These are phyloP conservation scores for Pleurotus eryngii DNA, from an alignment of 768 basidiomycete species.

Conservation along the genomic window DNA sequence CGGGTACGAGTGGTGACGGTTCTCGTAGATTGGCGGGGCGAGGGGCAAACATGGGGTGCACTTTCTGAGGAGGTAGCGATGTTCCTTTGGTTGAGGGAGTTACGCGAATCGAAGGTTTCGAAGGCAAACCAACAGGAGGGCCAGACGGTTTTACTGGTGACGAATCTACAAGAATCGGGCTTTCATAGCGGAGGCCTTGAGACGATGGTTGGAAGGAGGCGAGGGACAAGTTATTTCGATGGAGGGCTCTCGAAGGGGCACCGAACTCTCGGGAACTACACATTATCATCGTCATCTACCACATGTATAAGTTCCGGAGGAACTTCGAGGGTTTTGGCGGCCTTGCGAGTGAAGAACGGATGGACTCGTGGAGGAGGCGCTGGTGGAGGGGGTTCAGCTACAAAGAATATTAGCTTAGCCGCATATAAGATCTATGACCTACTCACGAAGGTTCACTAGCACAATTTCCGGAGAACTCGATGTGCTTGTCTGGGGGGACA, in stretches of 20 bases:
- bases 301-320: background rate
- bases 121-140: background rate
- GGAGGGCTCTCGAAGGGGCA: background rate
- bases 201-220: background rate
- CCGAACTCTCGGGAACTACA: background rate
- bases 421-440: background rate
- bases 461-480: constrained; percentile 3
- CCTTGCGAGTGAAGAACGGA: constrained; percentile 14
- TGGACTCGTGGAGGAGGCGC: constrained; percentile 11
- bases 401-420: background rate
- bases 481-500: background rate
- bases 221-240: constrained; percentile 2
- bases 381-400: constrained; percentile 4
- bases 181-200: constrained; percentile 1
- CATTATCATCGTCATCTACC: background rate
- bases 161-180: constrained; percentile 3
- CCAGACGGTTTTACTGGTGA: background rate
- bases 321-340: background rate
- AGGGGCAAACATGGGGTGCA: constrained; percentile 46
- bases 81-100: background rate
- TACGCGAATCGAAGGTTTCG: background rate
- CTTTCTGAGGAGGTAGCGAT: constrained; percentile 21
- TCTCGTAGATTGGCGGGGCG: constrained; percentile 19
- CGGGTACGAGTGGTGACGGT: constrained; percentile 7
- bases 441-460: background rate